Conservation (phyloP, 805 yeast genomes). For the Wickerhamomyces bovis region DNA sequence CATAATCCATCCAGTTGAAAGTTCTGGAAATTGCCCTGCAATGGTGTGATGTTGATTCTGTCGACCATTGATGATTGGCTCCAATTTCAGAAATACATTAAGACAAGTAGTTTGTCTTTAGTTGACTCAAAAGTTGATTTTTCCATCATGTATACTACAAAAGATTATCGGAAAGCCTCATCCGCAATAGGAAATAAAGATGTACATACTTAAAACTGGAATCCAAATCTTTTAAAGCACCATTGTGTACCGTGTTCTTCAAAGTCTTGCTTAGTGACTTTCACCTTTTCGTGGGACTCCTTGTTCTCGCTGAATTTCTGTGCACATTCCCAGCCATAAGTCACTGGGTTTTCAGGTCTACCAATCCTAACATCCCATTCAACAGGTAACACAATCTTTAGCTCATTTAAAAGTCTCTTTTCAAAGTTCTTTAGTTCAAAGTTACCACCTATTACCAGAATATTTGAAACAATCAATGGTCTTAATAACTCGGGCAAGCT, state of each 20-base stretch:
- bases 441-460: constrained; percentile 79
- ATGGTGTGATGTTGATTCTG: neutral
- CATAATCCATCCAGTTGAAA: neutral
- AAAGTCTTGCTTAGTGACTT: constrained; percentile 74
- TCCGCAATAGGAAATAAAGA: neutral
- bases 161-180: neutral
- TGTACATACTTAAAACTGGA: constrained; percentile 19
- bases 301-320: constrained; percentile 25
- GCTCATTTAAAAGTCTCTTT: constrained; percentile 52
- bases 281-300: constrained; percentile 38
- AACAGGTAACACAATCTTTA: constrained; percentile 62
- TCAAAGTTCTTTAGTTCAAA: constrained; percentile 63
- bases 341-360: constrained; percentile 31
- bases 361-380: constrained; percentile 59
- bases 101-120: too few relatives aligned
- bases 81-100: too few relatives aligned
- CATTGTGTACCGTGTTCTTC: constrained; percentile 69
- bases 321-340: constrained; percentile 58
- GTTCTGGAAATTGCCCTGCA: neutral
- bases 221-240: constrained; percentile 38
- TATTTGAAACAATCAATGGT: constrained; percentile 74
- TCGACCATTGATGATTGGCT: neutral
- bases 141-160: too few relatives aligned
- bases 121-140: too few relatives aligned
- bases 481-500: constrained; percentile 66